Conservation (phyloP, 2,329 filamentous ascomycete species). For the Immersiporthe knoxdaviesiana region DNA sequence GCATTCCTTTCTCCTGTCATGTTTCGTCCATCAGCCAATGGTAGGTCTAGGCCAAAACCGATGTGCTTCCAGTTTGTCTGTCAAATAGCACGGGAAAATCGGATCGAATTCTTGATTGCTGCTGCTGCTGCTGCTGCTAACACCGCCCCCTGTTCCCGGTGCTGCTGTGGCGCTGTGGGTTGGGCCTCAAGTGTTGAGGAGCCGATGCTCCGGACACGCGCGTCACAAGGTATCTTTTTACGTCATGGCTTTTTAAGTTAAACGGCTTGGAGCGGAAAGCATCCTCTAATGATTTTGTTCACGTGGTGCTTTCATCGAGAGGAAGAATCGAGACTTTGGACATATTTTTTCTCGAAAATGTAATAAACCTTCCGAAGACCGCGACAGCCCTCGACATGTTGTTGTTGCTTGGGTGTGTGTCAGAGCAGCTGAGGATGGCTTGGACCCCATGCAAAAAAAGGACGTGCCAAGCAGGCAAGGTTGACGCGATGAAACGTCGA, state of each 20-base stretch:
- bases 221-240: background rate
- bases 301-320: background rate
- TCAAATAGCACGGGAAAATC: background rate
- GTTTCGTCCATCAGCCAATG: no score
- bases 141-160: background rate
- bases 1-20: no score
- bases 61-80: background rate
- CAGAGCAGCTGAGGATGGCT: background rate
- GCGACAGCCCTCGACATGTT: background rate
- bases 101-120: background rate
- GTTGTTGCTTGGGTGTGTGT: background rate
- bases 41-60: no score
- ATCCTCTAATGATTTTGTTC: background rate
- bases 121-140: background rate
- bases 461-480: background rate
- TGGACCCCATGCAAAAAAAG: background rate
- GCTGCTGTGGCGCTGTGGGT: background rate
- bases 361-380: background rate
- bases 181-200: background rate
- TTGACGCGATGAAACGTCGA: conserved; percentile 6
- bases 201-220: background rate
- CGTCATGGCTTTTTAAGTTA: background rate
- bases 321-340: background rate
- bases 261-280: background rate
- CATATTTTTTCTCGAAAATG: background rate